Conservation (phyloP, 768 basidiomycete genomes). For the Sarcodon sp. region DNA sequence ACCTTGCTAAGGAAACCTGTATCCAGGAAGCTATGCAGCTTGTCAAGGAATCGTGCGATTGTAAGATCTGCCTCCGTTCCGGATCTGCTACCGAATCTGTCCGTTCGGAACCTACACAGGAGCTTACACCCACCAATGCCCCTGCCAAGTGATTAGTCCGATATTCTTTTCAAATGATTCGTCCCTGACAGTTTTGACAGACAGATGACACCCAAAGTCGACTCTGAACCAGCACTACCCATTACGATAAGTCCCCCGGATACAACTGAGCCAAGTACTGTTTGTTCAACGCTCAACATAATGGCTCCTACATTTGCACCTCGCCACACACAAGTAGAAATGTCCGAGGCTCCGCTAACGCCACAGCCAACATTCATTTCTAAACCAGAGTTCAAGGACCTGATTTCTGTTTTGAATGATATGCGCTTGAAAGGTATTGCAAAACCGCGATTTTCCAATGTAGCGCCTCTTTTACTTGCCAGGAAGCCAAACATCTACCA, state of each 20-base stretch:
- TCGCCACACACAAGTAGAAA: background rate
- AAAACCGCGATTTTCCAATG: background rate
- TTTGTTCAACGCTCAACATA: background rate
- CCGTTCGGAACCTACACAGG: no score
- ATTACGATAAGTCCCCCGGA: no score
- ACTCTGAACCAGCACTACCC: no score
- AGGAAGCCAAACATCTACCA: slow-evolving; percentile 2
- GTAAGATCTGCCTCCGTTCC: background rate
- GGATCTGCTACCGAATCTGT: no score
- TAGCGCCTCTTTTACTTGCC: slow-evolving; percentile 3
- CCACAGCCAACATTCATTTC: background rate
- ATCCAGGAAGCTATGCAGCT: background rate
- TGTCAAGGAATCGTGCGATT: background rate
- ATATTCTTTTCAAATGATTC: no score
- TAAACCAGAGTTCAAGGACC: background rate
- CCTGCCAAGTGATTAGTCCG: no score
- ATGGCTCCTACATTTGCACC: background rate
- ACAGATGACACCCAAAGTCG: no score
- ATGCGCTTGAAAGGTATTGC: background rate
- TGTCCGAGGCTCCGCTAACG: background rate
- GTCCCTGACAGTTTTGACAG: no score
- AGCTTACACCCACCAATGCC: no score
- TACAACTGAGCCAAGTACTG: no score
- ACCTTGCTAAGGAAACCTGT: background rate
- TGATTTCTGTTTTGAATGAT: background rate